Evolutionary conservation across 441 rosid genomes (phyloP).

Genomic region (Gossypium davidsonii): DNA sequence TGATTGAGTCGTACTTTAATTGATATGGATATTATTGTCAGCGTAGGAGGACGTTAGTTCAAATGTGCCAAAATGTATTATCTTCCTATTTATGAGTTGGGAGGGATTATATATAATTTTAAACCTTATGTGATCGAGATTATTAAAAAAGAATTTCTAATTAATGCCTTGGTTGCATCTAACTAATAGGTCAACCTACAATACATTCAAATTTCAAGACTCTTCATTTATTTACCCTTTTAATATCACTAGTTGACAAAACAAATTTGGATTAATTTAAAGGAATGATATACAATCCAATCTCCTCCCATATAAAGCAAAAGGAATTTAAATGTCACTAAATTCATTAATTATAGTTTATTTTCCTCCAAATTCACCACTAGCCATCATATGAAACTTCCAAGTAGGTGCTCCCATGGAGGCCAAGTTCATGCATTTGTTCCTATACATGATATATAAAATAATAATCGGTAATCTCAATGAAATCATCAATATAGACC

Average conservation of each 20-base stretch:
- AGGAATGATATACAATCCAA: too few relatives aligned
- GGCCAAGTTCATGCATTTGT: constrained; percentile 29
- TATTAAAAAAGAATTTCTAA: neutral
- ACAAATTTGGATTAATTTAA: too few relatives aligned
- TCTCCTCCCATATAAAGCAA: too few relatives aligned
- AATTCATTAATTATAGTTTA: constrained; percentile 11
- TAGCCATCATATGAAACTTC: constrained; percentile 29
- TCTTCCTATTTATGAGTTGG: too few relatives aligned
- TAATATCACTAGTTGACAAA: too few relatives aligned
- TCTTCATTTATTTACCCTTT: neutral
- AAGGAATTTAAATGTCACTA: too few relatives aligned
- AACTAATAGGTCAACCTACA: neutral
- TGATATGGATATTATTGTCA: too few relatives aligned
- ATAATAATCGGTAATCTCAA: constrained; percentile 32
- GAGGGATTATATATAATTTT: too few relatives aligned
- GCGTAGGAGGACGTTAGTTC: rapidly evolving
- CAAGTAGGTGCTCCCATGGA: neutral
- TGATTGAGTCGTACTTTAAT: too few relatives aligned
- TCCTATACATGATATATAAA: neutral
- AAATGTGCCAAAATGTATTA: too few relatives aligned
- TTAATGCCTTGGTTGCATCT: neutral
- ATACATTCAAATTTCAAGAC: constrained; percentile 1
- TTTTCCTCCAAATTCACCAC: constrained; percentile 24
- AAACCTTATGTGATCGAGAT: too few relatives aligned
- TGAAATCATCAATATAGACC: constrained; percentile 27